A percentile compares a stretch with the other conserved stretches of the same genome.
Evolutionary conservation across 2,329 filamentous ascomycete genomes (phyloP).

Genomic region (Exophiala dermatitidis): DNA sequence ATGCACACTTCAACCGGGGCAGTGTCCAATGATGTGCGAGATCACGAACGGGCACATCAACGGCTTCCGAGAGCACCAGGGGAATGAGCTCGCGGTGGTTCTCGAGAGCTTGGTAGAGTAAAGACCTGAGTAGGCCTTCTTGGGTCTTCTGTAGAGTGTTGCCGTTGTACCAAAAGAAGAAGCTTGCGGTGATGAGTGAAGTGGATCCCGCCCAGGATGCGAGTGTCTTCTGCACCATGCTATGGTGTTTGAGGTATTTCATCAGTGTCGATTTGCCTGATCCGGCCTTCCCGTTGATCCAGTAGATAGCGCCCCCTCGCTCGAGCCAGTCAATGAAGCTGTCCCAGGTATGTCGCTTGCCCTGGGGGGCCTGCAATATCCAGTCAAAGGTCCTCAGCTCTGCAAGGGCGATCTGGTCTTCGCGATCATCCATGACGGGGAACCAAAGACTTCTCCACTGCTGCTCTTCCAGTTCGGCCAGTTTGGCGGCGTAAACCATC

Average conservation of each 20-base stretch:
- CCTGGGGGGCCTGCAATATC: not conserved
- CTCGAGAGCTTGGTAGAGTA: constrained; percentile 3
- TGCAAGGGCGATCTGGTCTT: not conserved
- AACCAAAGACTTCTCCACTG: not conserved
- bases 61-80: not conserved
- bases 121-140: constrained; percentile 1
- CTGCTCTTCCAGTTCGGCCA: no score
- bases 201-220: not conserved
- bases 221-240: not conserved
- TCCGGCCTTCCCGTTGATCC: constrained; percentile 11
- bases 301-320: not conserved
- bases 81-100: not conserved
- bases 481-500: not conserved
- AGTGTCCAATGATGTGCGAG: not conserved
- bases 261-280: constrained; percentile 15
- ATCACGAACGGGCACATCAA: no score
- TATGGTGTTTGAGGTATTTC: constrained; percentile 5
- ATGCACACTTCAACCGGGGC: not conserved
- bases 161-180: constrained; percentile 13
- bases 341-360: not conserved
- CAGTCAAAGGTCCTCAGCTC: constrained; percentile 10
- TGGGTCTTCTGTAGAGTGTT: constrained; percentile 4
- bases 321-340: constrained; percentile 3
- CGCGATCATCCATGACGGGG: constrained; percentile 5
- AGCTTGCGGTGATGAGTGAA: not conserved